phyloP scores from a whole-genome alignment of 768 basidiomycete genomes.

The Russula sp. region DNA sequence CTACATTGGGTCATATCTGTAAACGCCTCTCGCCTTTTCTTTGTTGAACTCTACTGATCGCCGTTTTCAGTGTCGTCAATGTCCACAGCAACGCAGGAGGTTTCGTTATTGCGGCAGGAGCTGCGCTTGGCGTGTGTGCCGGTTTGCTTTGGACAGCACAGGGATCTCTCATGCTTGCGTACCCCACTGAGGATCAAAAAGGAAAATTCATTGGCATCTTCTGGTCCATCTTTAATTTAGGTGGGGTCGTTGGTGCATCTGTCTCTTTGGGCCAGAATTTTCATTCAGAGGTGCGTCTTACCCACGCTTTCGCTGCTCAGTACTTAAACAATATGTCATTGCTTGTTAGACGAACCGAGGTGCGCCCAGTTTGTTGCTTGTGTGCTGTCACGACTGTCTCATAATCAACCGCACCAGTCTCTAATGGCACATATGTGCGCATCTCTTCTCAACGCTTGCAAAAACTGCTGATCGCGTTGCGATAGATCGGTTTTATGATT shows the following conservation, averaged over 20 bases:
- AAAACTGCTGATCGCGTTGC: not conserved
- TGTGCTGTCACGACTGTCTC: not conserved
- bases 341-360: conserved; percentile 29
- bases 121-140: conserved; percentile 67
- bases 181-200: conserved; percentile 75
- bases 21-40: conserved; percentile 26
- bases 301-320: not conserved
- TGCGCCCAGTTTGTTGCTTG: conserved; percentile 25
- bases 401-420: conserved; percentile 36
- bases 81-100: conserved; percentile 54
- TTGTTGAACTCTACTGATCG: not conserved
- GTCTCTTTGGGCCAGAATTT: conserved; percentile 71
- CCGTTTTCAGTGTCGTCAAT: conserved; percentile 49
- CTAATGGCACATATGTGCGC: conserved; percentile 70
- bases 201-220: conserved; percentile 73
- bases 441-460: not conserved
- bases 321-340: not conserved
- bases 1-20: conserved; percentile 72
- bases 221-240: conserved; percentile 81
- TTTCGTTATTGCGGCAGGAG: conserved; percentile 69
- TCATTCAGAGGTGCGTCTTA: conserved; percentile 46
- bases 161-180: conserved; percentile 79
- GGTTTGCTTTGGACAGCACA: conserved; percentile 78
- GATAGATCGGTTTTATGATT: conserved; percentile 67
- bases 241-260: conserved; percentile 71